Conservation (phyloP, 352 stramenopile species). For the Peronospora farinosa region DNA sequence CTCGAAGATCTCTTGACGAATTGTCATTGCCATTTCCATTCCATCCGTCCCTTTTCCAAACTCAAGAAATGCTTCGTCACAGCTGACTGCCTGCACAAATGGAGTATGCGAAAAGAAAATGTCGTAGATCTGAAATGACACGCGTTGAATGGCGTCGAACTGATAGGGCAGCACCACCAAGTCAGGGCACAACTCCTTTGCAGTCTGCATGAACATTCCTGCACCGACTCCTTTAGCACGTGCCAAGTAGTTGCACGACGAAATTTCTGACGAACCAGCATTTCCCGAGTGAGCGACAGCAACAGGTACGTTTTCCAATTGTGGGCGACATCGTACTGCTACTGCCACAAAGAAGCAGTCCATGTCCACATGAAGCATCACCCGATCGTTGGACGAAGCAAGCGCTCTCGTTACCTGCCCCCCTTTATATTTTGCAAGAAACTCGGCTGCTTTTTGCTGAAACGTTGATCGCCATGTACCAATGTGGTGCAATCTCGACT, state of each 20-base stretch:
- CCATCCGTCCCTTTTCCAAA: slow-evolving; percentile 54
- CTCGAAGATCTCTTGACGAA: slow-evolving; percentile 62
- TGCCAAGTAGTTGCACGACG: slow-evolving; percentile 93
- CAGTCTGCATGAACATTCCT: slow-evolving; percentile 91
- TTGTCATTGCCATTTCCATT: slow-evolving; percentile 56
- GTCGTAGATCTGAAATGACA: slow-evolving; percentile 90
- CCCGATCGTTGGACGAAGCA: slow-evolving; percentile 42
- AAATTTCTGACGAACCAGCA: slow-evolving; percentile 86
- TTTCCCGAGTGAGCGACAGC: slow-evolving; percentile 87
- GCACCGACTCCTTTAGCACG: slow-evolving; percentile 87
- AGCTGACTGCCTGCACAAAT: slow-evolving; percentile 91
- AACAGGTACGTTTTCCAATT: slow-evolving; percentile 72
- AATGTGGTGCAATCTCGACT: slow-evolving; percentile 82
- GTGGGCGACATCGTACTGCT: slow-evolving; percentile 73
- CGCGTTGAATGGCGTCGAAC: slow-evolving; percentile 86
- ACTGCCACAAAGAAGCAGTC: slow-evolving; percentile 96
- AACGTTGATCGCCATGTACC: slow-evolving; percentile 73
- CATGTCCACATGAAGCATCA: slow-evolving; percentile 96
- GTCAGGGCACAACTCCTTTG: slow-evolving; percentile 87
- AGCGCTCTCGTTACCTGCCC: slow-evolving; percentile 28
- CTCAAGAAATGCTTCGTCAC: slow-evolving; percentile 94
- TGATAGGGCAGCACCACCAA: slow-evolving; percentile 92
- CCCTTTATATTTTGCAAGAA: slow-evolving; percentile 59
- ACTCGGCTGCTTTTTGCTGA: slow-evolving; percentile 55
- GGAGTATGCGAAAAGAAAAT: slow-evolving; percentile 86